Evolutionary conservation across 2,329 filamentous ascomycete genomes (phyloP).

Genomic region (Fusarium secorum): DNA sequence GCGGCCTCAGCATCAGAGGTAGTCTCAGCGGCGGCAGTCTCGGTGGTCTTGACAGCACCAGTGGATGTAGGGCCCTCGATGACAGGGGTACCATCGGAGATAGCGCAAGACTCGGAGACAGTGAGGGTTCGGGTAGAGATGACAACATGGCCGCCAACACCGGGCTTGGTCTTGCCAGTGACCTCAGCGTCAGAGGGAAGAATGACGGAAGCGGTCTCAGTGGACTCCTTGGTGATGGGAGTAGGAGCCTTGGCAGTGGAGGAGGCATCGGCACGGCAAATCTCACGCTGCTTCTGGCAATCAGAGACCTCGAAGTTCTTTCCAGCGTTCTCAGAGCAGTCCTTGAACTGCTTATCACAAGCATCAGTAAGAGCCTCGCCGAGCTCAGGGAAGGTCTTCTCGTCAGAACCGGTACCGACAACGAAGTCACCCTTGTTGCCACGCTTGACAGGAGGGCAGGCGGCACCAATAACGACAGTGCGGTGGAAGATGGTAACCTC

Average conservation of each 20-base stretch:
- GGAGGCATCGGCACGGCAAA: constrained; percentile 37
- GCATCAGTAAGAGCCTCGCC: constrained; percentile 36
- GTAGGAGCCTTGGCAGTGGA: constrained; percentile 33
- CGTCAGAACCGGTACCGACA: constrained; percentile 33
- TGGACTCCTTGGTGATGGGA: constrained; percentile 31
- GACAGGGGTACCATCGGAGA: constrained; percentile 35
- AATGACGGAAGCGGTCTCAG: constrained; percentile 39
- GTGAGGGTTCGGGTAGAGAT: constrained; percentile 41
- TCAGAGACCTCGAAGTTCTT: constrained; percentile 38
- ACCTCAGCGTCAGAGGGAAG: constrained; percentile 38
- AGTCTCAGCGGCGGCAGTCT: constrained; percentile 15
- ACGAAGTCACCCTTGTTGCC: constrained; percentile 30
- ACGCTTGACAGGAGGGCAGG: constrained; percentile 39
- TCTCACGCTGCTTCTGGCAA: constrained; percentile 38
- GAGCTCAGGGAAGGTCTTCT: constrained; percentile 31
- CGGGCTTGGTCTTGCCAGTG: constrained; percentile 22
- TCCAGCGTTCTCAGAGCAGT: constrained; percentile 35
- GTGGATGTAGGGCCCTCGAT: constrained; percentile 33
- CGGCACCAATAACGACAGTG: constrained; percentile 37
- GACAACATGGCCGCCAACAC: constrained; percentile 35
- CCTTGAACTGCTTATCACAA: constrained; percentile 40
- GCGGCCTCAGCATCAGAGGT: constrained; percentile 17
- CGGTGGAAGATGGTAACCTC: constrained; percentile 38
- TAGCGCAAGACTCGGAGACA: constrained; percentile 38
- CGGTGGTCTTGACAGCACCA: constrained; percentile 10